Evolutionary conservation across 2,329 filamentous ascomycete species (phyloP).

Genomic region (Penicillium brasilianum): DNA sequence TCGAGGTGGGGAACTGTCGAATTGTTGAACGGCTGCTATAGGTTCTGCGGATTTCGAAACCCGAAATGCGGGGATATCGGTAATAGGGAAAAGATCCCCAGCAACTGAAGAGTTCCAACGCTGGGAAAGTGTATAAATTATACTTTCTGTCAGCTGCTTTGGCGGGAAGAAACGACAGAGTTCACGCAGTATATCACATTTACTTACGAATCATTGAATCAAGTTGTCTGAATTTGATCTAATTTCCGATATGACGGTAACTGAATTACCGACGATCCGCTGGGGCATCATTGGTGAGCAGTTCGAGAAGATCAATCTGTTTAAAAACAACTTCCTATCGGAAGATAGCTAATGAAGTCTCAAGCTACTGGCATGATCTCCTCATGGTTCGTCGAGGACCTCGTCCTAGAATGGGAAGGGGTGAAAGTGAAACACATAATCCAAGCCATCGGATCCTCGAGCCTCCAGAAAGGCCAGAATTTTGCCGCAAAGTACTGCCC

Average conservation of each 20-base stretch:
- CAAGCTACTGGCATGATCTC: slow-evolving; percentile 53
- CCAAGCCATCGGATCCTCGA: slow-evolving; percentile 52
- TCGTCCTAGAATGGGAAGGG: slow-evolving; percentile 44
- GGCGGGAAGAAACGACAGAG: too few species aligned
- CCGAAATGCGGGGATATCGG: neutral
- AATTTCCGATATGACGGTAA: neutral
- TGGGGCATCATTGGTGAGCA: slow-evolving; percentile 19
- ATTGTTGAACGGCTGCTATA: neutral
- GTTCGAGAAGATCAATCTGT: neutral
- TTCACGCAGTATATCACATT: too few species aligned
- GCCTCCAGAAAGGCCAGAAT: slow-evolving; percentile 43
- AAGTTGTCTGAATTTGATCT: neutral
- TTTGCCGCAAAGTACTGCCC: slow-evolving; percentile 44
- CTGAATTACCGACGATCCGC: neutral
- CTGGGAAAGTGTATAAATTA: too few species aligned
- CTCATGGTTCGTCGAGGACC: slow-evolving; percentile 53
- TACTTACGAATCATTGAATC: too few species aligned
- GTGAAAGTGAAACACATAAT: slow-evolving; percentile 50
- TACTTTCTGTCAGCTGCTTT: too few species aligned
- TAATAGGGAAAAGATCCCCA: neutral
- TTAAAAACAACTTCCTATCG: neutral
- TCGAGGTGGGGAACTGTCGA: neutral
- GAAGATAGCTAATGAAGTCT: neutral
- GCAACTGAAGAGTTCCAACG: neutral
- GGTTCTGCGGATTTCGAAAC: neutral